Base-by-base conservation (phyloP, 2,329 filamentous ascomycete species). In the Aspergillus ochraceoroseus region DNA sequence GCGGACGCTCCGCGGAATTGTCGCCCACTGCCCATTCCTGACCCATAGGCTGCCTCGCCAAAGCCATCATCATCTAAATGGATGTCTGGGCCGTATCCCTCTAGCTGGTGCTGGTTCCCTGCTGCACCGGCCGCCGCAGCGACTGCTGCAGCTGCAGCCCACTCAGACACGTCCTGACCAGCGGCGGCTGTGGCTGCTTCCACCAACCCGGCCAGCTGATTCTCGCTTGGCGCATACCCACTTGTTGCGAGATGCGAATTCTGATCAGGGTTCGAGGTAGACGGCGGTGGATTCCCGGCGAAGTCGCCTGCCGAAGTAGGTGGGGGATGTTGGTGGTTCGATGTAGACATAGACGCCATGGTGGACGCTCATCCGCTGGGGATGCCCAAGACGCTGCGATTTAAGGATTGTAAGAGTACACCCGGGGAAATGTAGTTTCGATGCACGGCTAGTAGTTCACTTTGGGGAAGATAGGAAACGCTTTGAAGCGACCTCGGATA, bases 111-210 rank as follows among this genome's bases (percentile, higher is more conserved):
- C 37, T 67, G 63, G 17, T 60, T 53, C 2, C 54, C 52, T 2
- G 59, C 73, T 67, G 51, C 71, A 66, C 55, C 74, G 67, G 64
- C 70, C 58, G 51, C 72, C 54, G 55, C 72, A 57, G 44, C 70
- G 63, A 47, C 73, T 65, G 68, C 65, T 54, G 57, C 70, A 62
- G 23, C 58, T 55, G 55, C 70, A 54, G 54, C 64, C 73, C 59
- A 62, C 41, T 65, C 56, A 15, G 58, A 60, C 7, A 64, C 56
- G 43, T 65, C 59, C 43, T 65, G 59, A 12, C 59, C 62, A 23
- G 67, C 68, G 20, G 67, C 66, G 2, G 67, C 68, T 2, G 68
- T 70, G 2, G 68, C 68, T 19, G 67, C 68, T 49, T 71, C 64
- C 5, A 71, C 66, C 22, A 71, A 48, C 3, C 67, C 68, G 3